Conservation (phyloP, 306 rosid genomes). For the Betula pendula region DNA sequence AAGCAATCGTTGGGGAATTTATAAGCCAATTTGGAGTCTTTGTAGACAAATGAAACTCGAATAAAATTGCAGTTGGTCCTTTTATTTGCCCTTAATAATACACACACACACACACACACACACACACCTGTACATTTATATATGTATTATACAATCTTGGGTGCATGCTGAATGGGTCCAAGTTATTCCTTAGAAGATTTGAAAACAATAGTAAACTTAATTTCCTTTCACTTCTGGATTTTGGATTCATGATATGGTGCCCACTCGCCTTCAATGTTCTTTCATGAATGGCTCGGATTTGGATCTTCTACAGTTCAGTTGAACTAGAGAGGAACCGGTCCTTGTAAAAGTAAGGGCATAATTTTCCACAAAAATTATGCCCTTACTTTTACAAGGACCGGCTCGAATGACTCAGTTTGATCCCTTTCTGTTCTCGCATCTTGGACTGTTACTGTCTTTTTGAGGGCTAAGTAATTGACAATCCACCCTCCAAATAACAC, state of each 20-base stretch:
- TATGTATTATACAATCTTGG: background rate
- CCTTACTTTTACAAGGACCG: too few species aligned
- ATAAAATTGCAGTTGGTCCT: background rate
- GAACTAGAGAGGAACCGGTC: too few species aligned
- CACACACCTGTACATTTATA: background rate
- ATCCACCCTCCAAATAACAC: background rate
- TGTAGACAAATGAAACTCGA: background rate
- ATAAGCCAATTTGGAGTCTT: background rate
- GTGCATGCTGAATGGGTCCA: background rate
- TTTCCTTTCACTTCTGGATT: background rate
- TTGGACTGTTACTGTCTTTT: background rate
- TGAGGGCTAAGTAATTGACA: background rate
- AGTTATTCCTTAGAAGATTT: background rate
- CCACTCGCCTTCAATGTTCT: background rate
- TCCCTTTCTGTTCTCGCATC: background rate
- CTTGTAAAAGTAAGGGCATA: too few species aligned
- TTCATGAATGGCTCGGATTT: too few species aligned
- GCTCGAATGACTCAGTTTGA: too few species aligned
- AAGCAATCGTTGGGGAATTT: slow-evolving; percentile 5
- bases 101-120: background rate
- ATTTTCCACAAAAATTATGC: too few species aligned
- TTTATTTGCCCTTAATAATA: background rate
- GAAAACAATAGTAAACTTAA: background rate
- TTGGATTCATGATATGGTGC: background rate
- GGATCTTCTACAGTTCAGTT: too few species aligned